Conservation (phyloP, 495 filamentous ascomycete species). For the Aspergillus olivimuriae region DNA sequence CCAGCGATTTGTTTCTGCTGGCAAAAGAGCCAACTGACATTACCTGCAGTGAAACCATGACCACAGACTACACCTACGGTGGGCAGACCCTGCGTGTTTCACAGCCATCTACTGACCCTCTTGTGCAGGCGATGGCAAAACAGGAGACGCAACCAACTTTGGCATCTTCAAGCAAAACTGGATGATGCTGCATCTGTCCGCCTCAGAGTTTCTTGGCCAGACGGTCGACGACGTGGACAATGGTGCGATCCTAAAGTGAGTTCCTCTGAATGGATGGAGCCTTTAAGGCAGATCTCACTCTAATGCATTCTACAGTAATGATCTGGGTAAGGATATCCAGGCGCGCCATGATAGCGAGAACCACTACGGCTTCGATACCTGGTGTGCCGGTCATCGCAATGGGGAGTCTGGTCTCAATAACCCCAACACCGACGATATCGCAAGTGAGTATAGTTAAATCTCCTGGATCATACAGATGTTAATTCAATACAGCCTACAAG, state of each 20-base stretch:
- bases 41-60: constrained; percentile 22
- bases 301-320: too few relatives aligned
- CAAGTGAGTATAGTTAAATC: constrained; percentile 9
- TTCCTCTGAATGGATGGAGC: neutral
- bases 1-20: neutral
- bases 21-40: neutral
- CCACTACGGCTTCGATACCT: constrained; percentile 19
- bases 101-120: too few relatives aligned
- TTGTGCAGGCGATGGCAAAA: constrained; percentile 23
- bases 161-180: constrained; percentile 37
- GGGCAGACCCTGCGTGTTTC: too few relatives aligned
- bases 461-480: neutral
- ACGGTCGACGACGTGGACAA: constrained; percentile 13
- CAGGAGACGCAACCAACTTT: constrained; percentile 24
- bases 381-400: constrained; percentile 25
- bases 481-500: constrained; percentile 17
- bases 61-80: constrained; percentile 30
- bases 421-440: constrained; percentile 19
- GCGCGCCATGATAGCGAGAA: constrained; percentile 23
- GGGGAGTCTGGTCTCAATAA: constrained; percentile 17
- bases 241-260: constrained; percentile 24
- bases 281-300: too few relatives aligned
- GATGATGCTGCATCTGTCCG: constrained; percentile 28
- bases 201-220: constrained; percentile 20
- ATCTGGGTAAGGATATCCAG: constrained; percentile 19